Base-by-base conservation (phyloP, 768 basidiomycete species). In the Collybia sordida region DNA sequence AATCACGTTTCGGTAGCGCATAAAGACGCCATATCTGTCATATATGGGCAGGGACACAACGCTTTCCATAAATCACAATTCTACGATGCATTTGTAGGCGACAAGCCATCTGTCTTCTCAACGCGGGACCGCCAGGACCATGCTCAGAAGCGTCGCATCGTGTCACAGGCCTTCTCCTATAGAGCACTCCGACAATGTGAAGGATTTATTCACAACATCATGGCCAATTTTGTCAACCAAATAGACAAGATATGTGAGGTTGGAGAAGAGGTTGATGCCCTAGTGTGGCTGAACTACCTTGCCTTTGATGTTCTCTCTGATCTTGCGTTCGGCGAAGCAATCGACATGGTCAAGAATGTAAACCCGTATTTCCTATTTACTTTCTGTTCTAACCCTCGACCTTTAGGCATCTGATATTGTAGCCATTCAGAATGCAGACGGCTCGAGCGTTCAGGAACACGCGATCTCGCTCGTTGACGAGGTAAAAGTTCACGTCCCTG, bases 211-310 rank as follows among this genome's bases (percentile, higher is more conserved):
- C 53, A 61, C 28, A 21, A 50, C 5, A 52, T 44, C 6, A 37
- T 66, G 3, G 22, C 25, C 1, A 28, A 28, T 6, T 60, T 65
- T 37, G 46, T 59, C 7, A 34, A 56, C 6, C 51, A 62, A 27
- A 25, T 67, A 31, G 64, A 67, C 46, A 51, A 47, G 25, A 50
- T 59, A 40, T 55, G 59, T 46, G 25, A 50, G 11, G 45, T 41
- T 11, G 58, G 45, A n/a, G 51, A 60, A 35, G 50, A 50, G 23
- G 47, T 63, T 21, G 60, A 66, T 49, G 55, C 54, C 1, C 50
- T 69, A 14, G 27, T 58, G 39, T 68, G 66, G 66, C 59, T 71
- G 52, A 68, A 71, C 48, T 69, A 63, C 42, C 52, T 71, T 21
- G 59, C 70, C 2, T 67, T 68, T 44, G 68, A 70, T 43, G 55